Evolutionary conservation across 2,329 filamentous ascomycete species (phyloP), one percentile per base, ranked within the genome.

Genomic region (Aspergillus pseudoterreus): DNA sequence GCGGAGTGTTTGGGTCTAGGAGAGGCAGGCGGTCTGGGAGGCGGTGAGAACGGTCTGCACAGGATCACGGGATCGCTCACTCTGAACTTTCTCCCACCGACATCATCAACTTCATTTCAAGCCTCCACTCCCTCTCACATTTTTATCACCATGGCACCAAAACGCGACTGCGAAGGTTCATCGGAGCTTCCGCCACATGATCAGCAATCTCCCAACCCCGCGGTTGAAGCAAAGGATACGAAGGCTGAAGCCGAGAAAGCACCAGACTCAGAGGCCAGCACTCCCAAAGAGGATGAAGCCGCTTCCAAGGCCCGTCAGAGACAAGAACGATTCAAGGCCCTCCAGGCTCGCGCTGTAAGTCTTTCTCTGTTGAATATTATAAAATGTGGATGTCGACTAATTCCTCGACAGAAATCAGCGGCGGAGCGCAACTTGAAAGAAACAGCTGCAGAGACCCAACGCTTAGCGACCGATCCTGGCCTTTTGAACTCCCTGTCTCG

Each of bases 311-410:
- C 68, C 17, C 63, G 83, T 60, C 87, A 92, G 50, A 84, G 90
- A 50, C 77, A 85, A 71, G 88, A 89, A 45, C 85, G 89, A 58
- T 96, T 96, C 78, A 92, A 91, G 68, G 87, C 89, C 3, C 83
- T 96, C 14, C 85, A 95, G 72, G 88, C 88, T 22, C 87, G 90
- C 63, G 87, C 88, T 45, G 76, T 78, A 67, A 64, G 74, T 67
- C n/a, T 30, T 41, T 39, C 41, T 10, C 6, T 9, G 19, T 17
- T n/a, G 14, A 17, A 14, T 32, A 22, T 11, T 14, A 17, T 38
- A 2, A 15, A 24, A 44, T 44, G 17, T 30, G 6, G 19, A 14
- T 33, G 6, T 50, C 64, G 70, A 17, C 71, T 55, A 1, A n/a
- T 4, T 9, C 21, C 14, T 42, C 17, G 11, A 17, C n/a, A 74